Percentiles rank a stretch among this genome's conserved stretches.
Evolutionary conservation across 192 early-diverging fungal genomes (phyloP).

Genomic region (Phlyctochytrium bullatum): DNA sequence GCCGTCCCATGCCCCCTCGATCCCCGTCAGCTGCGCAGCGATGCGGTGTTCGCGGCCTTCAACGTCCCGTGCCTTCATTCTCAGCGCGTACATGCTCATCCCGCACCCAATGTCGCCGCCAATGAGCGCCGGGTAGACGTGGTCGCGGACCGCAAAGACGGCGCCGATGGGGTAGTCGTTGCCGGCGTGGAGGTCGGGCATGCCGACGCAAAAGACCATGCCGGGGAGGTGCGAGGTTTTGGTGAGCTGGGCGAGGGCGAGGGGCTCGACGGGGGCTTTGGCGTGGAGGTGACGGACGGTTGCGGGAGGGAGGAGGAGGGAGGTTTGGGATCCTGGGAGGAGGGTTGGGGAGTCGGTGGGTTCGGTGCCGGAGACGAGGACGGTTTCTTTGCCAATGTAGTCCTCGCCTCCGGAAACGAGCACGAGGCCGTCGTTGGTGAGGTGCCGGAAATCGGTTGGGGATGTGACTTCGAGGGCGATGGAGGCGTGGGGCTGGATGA

Average conservation of each 20-base stretch:
- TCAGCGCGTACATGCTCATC: constrained; percentile 50
- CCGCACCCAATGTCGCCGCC: constrained; percentile 64
- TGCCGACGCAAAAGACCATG: constrained; percentile 45
- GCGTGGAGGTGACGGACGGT: too few species aligned
- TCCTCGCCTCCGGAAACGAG: constrained; percentile 51
- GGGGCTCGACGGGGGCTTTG: too few species aligned
- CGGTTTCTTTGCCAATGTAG: constrained; percentile 41
- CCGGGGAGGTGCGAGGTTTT: constrained; percentile 23
- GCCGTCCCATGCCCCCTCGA: too few species aligned
- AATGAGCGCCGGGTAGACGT: constrained; percentile 56
- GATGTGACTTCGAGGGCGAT: too few species aligned
- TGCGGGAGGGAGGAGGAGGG: too few species aligned
- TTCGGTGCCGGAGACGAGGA: not conserved
- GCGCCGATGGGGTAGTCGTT: constrained; percentile 45
- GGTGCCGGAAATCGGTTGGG: constrained; percentile 15
- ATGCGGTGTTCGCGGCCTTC: too few species aligned
- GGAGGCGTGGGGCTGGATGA: constrained; percentile 29
- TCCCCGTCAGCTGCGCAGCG: too few species aligned
- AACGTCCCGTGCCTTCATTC: constrained; percentile 27
- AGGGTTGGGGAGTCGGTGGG: constrained; percentile 40
- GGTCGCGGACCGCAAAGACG: constrained; percentile 42
- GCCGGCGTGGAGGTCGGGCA: constrained; percentile 59
- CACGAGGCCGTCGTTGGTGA: constrained; percentile 41
- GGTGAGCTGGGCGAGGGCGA: constrained; percentile 24
- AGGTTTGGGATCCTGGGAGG: constrained; percentile 40